Conservation (phyloP, 176 grass and related monocot species). For the Neostapfia colusana region DNA sequence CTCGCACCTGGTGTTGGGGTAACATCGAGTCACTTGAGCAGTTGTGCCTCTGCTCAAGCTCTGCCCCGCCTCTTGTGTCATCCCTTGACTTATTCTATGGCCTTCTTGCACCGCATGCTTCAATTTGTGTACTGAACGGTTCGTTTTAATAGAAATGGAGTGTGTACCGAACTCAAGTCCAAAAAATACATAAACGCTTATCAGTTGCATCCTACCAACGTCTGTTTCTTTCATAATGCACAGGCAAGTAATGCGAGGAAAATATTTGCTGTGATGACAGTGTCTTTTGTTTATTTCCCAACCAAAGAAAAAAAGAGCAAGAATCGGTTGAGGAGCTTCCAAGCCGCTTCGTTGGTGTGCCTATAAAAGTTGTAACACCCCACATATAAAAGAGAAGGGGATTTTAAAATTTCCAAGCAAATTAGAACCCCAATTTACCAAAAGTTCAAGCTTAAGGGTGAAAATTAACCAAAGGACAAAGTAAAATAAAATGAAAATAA, state of each 20-base stretch:
- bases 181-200: background rate
- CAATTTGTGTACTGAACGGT: background rate
- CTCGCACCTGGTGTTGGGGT: background rate
- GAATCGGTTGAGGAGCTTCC: background rate
- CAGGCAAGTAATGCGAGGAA: background rate
- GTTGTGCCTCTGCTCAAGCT: background rate
- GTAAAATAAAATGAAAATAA: too few species aligned
- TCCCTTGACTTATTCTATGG: background rate
- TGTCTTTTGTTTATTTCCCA: conserved; percentile 13
- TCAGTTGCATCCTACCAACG: background rate
- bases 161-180: background rate
- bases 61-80: background rate
- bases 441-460: too few species aligned
- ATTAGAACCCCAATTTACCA: too few species aligned
- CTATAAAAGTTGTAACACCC: too few species aligned
- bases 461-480: too few species aligned
- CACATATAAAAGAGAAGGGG: too few species aligned
- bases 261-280: conserved; percentile 15
- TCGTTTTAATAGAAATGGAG: background rate
- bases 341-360: background rate
- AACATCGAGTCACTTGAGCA: background rate
- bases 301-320: background rate
- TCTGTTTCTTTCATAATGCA: background rate
- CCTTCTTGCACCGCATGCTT: background rate
- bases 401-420: too few species aligned